These are phyloP conservation scores for Oidiodendron maius DNA, from an alignment of 495 filamentous ascomycete species.

Conservation along the genomic window DNA sequence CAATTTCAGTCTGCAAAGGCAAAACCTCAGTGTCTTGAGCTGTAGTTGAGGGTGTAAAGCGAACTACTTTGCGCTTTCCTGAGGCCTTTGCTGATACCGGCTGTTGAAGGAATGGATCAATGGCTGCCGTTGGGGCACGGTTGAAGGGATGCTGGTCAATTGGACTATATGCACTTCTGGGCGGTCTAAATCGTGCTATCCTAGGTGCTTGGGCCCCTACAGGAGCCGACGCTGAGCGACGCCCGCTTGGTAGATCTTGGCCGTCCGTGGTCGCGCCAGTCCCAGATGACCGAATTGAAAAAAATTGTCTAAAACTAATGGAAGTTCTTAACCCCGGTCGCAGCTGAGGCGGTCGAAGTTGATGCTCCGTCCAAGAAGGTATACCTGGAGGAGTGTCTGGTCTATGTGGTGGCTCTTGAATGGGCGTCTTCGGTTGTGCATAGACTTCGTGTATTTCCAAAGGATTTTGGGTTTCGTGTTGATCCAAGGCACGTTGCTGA, in stretches of 20 bases:
- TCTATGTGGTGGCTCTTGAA: constrained; percentile 24
- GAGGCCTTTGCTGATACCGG: background rate
- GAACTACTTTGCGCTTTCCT: constrained; percentile 4
- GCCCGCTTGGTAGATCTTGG: background rate
- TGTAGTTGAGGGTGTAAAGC: constrained; percentile 17
- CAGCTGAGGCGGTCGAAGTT: background rate
- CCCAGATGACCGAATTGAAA: constrained; percentile 7
- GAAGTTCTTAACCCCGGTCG: background rate
- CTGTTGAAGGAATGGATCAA: background rate
- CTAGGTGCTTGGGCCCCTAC: constrained; percentile 11
- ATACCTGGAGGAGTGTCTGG: constrained; percentile 26
- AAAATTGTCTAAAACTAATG: constrained; percentile 14
- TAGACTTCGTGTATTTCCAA: constrained; percentile 27
- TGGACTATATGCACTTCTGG: constrained; percentile 18
- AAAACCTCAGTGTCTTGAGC: constrained; percentile 13
- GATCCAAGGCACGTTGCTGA: constrained; percentile 18
- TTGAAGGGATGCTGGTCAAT: constrained; percentile 22
- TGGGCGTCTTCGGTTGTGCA: constrained; percentile 29
- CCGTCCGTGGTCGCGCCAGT: constrained; percentile 1
- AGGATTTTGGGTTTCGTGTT: constrained; percentile 27
- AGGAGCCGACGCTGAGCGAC: constrained; percentile 6
- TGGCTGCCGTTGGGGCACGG: constrained; percentile 9
- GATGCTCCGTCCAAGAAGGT: constrained; percentile 25
- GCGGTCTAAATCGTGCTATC: constrained; percentile 22
- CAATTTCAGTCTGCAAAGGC: constrained; percentile 9